phyloP scores from a whole-genome alignment of 352 stramenopile species.

The Globisporangium viniferum region DNA sequence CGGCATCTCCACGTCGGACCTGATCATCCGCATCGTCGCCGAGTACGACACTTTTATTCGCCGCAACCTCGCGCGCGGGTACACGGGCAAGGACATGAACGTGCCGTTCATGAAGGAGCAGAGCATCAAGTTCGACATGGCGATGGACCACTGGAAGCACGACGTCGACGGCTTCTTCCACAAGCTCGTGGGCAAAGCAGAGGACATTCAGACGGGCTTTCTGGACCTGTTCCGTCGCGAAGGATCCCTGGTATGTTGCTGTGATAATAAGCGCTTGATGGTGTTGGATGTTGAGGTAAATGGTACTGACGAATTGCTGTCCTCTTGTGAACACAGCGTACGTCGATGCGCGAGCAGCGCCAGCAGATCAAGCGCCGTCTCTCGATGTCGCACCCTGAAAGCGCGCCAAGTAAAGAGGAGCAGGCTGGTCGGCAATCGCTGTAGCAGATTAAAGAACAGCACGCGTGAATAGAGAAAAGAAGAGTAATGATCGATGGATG shows the following conservation, averaged over 20 bases:
- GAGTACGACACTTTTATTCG: slow-evolving; percentile 92
- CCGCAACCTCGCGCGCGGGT: slow-evolving; percentile 85
- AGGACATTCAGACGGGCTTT: slow-evolving; percentile 78
- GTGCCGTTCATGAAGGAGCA: slow-evolving; percentile 88
- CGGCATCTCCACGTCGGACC: slow-evolving; percentile 86
- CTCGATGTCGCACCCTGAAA: slow-evolving; percentile 1
- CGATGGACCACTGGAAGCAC: too few species aligned
- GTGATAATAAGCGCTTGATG: not conserved
- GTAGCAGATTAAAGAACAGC: not conserved
- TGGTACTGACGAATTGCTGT: not conserved
- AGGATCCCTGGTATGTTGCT: slow-evolving; percentile 52
- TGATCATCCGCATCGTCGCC: slow-evolving; percentile 89
- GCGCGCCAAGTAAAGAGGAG: not conserved
- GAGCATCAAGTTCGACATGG: slow-evolving; percentile 87
- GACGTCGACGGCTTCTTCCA: slow-evolving; percentile 75
- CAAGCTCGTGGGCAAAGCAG: slow-evolving; percentile 74
- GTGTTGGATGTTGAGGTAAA: too few species aligned
- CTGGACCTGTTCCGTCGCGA: slow-evolving; percentile 79
- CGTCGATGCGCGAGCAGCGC: slow-evolving; percentile 10
- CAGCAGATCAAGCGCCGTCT: slow-evolving; percentile 5
- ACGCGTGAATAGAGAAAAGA: not conserved
- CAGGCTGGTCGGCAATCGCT: slow-evolving; percentile 4
- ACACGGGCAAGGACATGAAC: slow-evolving; percentile 92
- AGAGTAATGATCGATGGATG: not conserved
- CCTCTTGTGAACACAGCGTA: not conserved